These are phyloP conservation scores for Alternaria sp. DNA, from an alignment of 2,329 filamentous ascomycete genomes.

Conservation along the genomic window DNA sequence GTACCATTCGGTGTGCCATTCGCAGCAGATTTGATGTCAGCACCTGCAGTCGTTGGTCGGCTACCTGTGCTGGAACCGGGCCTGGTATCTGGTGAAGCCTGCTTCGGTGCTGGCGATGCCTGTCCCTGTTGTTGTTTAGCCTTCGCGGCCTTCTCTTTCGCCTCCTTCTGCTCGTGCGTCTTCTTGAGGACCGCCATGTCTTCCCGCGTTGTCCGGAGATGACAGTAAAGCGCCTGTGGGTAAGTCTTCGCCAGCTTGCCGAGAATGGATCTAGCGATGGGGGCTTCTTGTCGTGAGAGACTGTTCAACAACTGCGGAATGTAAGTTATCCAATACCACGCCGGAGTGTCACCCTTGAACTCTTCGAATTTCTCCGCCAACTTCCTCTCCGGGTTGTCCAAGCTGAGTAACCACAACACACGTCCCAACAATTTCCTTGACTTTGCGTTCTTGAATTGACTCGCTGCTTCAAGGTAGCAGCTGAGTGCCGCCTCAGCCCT, in stretches of 20 bases:
- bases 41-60: constrained; percentile 44
- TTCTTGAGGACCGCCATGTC: constrained; percentile 95
- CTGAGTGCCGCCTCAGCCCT: constrained; percentile 91
- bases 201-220: constrained; percentile 90
- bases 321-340: constrained; percentile 99
- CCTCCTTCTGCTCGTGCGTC: constrained; percentile 73
- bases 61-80: constrained; percentile 42
- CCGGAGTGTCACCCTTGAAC: constrained; percentile 95
- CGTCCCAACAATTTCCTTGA: constrained; percentile 92
- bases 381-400: constrained; percentile 86
- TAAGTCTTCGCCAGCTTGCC: constrained; percentile 95
- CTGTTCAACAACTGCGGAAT: constrained; percentile 96
- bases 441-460: constrained; percentile 96
- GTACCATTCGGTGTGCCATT: constrained; percentile 53
- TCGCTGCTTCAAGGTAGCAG: constrained; percentile 94
- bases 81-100: constrained; percentile 46
- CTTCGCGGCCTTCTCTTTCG: constrained; percentile 59
- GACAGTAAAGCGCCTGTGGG: constrained; percentile 93
- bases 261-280: constrained; percentile 84
- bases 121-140: constrained; percentile 70
- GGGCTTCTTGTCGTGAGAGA: constrained; percentile 88
- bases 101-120: constrained; percentile 49
- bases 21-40: constrained; percentile 62
- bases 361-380: constrained; percentile 90
- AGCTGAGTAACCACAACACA: constrained; percentile 92